Base-by-base conservation (phyloP, 805 yeast genomes). In the Zygoascus tannicola region DNA sequence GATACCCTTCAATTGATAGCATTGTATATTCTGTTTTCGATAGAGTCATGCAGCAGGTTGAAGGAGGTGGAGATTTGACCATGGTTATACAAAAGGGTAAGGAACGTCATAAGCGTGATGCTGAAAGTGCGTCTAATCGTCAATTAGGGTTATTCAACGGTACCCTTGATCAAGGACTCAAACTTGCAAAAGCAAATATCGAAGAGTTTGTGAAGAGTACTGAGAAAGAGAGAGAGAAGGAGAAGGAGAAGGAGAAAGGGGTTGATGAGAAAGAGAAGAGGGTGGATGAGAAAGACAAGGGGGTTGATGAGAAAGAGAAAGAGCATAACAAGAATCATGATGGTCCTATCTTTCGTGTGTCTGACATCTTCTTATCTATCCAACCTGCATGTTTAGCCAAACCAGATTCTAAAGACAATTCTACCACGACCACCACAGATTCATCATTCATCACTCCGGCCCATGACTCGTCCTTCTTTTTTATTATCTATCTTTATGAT, bases 101-200 rank as follows among this genome's bases (percentile, higher is more conserved):
- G 35, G 68, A 66, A 43, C 65, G 65, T 10, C 59, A 56, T 38
- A 49, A 60, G 14, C 56, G 63, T 4, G 68, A 60, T 22, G 56
- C 66, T 4, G 66, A 62, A 38, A 49, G 51, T 15, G 52, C 52
- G 46, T 54, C 42, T 21, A 58, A 59, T 46, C 69, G 73, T 23
- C 75, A 75, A 40, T 72, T 90, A 54, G 81, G 81, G 49, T 60
- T 84, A 52, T 85, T 87, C 58, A 66, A 72, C 18, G 97, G 97
- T 5, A 81, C 82, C 50, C 56, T 78, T 1, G 74, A 78, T 36
- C 94, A 86, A 60, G 97, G 92, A 12, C 94, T 84, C 56, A 90
- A 92, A 60, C 73, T 92, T 47, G 82, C 94, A 34, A 71, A 76
- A 55, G 97, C 97, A 3, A 88, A 86, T 57, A 71, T 90, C 54